Conservation (phyloP, 345 rosid species). For the Durio zibethinus region DNA sequence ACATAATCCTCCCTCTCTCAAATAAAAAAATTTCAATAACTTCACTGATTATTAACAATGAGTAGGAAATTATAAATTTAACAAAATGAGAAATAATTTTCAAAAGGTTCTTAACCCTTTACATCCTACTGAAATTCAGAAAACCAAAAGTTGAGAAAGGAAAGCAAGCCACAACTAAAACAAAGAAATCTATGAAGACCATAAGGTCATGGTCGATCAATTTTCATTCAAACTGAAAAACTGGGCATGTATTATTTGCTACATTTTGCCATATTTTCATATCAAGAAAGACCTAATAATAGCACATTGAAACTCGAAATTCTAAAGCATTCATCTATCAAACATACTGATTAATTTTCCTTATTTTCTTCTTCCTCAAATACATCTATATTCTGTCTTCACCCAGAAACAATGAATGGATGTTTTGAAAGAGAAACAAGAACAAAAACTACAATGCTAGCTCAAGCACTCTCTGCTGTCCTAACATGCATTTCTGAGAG, state of each 20-base stretch:
- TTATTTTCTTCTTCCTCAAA: constrained; percentile 17
- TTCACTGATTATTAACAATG: too few species aligned
- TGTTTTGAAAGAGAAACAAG: neutral
- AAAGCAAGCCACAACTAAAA: neutral
- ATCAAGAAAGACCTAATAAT: neutral
- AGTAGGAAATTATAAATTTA: neutral
- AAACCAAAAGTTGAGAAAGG: neutral
- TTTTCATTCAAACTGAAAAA: neutral
- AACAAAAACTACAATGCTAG: constrained; percentile 3
- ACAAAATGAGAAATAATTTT: neutral
- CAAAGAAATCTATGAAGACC: neutral
- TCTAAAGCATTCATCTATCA: neutral
- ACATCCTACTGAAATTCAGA: neutral
- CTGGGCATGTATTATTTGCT: too few species aligned
- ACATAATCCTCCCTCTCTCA: too few species aligned
- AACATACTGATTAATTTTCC: constrained; percentile 5
- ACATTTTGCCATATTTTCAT: neutral
- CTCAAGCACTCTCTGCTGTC: constrained; percentile 4
- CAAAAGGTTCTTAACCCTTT: neutral
- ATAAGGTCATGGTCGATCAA: neutral
- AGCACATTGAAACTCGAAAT: neutral
- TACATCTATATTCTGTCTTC: constrained; percentile 11
- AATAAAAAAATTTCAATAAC: too few species aligned
- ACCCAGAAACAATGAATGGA: constrained; percentile 20
- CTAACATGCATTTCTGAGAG: constrained; percentile 6